These are phyloP conservation scores for Citrus sinensis DNA, from an alignment of 345 rosid species.

Conservation along the genomic window DNA sequence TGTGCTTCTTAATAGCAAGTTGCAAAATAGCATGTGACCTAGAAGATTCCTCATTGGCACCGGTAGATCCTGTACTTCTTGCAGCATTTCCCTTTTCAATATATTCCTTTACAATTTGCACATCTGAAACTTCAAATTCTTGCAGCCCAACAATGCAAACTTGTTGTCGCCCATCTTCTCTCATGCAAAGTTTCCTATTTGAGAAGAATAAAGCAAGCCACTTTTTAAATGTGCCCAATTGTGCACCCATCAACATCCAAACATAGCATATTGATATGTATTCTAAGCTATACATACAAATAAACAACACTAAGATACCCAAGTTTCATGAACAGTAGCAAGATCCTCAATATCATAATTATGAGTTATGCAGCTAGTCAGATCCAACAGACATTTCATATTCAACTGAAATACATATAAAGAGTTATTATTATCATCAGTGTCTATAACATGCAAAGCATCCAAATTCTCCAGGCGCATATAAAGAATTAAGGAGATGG, in stretches of 20 bases:
- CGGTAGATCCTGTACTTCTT: conserved; percentile 96
- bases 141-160: conserved; percentile 98
- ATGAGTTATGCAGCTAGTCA: neutral
- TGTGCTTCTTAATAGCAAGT: conserved; percentile 85
- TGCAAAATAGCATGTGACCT: conserved; percentile 99
- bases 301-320: neutral
- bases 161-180: conserved; percentile 99
- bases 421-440: neutral
- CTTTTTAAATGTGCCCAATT: neutral
- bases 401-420: neutral
- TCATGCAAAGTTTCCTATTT: conserved; percentile 91
- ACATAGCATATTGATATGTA: neutral
- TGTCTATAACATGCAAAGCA: neutral
- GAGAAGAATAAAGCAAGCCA: conserved; percentile 10
- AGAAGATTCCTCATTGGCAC: conserved; percentile 98
- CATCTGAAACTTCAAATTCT: conserved; percentile 95
- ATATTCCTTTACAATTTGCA: conserved; percentile 89
- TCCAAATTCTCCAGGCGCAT: neutral
- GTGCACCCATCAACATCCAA: conserved; percentile 6
- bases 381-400: conserved; percentile 7
- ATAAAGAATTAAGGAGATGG: neutral
- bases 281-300: neutral
- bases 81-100: conserved; percentile 91
- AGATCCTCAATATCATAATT: neutral
- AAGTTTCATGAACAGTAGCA: neutral